Base-by-base conservation (phyloP, 2,329 filamentous ascomycete species). In the Aureobasidium sp. region DNA sequence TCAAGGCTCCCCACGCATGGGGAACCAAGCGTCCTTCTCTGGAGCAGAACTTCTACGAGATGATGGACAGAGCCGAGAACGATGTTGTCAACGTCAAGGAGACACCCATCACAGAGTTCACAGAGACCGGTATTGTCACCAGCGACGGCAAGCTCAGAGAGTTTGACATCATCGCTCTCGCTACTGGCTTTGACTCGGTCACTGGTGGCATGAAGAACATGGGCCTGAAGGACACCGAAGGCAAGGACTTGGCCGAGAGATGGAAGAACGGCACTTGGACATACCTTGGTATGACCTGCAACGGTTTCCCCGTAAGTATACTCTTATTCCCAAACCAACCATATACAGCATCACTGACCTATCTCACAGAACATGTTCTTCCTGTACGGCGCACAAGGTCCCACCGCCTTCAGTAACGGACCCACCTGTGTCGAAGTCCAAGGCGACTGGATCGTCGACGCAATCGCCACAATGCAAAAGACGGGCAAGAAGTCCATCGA, bases 1-100 rank as follows among this genome's bases (percentile, higher is more conserved):
- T 75, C 17, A 70, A 77, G 65, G 73, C 74, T 20, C 76, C 75
- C 0, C 77, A 80, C 63, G 71, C 76, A 0, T 80, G 77, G 59
- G 78, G 78, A 11, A 76, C 75, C 17, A 80, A 80, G 70, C 69
- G 78, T n/a, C 76, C 77, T 8, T 75, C 72, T 41, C 70, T 80
- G 1, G 78, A 80, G 66, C 77, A 79, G 61, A 73, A 77, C 66
- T 80, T 73, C 64, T 80, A 79, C 56, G 77, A 80, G 65, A 70
- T 76, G 65, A 68, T 79, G 14, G 74, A 79, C 65, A 71, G 68
- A 39, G 72, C 74, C 5, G 72, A 79, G 62, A 77, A 78, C 55
- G 70, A 72, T 25, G 72, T 79, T 17, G 69, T 79, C 37, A 73
- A 79, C 63, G 71, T 78, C 57, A 76, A 75, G 53, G 71, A 74